Percentiles rank a stretch among this genome's conserved stretches.
These are phyloP conservation scores for Mortierella sp. DNA, from an alignment of 371 early-diverging fungal genomes.

Conservation along the genomic window DNA sequence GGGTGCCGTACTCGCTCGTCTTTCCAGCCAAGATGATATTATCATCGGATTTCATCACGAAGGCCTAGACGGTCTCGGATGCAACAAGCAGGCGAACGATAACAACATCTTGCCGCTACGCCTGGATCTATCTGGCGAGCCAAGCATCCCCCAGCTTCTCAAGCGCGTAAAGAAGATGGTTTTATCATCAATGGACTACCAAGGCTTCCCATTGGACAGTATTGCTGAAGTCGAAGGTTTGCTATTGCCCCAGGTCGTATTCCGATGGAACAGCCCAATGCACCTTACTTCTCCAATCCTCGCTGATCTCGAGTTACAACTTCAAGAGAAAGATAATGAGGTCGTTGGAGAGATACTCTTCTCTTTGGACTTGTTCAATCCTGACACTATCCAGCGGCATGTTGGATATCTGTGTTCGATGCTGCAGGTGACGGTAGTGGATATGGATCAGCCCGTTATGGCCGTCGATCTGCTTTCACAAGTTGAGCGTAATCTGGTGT, in stretches of 20 bases:
- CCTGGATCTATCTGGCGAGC: background rate
- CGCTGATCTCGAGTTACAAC: slow-evolving; percentile 1
- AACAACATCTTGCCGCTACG: background rate
- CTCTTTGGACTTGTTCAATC: background rate
- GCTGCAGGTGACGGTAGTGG: background rate
- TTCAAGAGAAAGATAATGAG: background rate
- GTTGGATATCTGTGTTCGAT: background rate
- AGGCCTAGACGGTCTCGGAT: no score
- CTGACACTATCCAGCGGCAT: slow-evolving; percentile 1
- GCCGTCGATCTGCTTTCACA: no score
- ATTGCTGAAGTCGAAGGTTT: background rate
- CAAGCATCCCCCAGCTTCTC: background rate
- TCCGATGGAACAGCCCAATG: background rate
- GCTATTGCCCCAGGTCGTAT: background rate
- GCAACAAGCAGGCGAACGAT: no score
- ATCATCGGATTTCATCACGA: background rate
- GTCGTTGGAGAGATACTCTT: background rate
- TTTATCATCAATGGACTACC: background rate
- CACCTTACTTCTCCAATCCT: background rate
- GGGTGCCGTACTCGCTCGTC: background rate
- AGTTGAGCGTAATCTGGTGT: no score
- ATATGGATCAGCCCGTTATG: background rate
- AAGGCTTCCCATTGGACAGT: no score
- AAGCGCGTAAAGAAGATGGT: background rate
- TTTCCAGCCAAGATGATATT: slow-evolving; percentile 6